Evolutionary conservation across 805 yeast genomes (phyloP).

Genomic region (Cyberlindnera suaveolens): DNA sequence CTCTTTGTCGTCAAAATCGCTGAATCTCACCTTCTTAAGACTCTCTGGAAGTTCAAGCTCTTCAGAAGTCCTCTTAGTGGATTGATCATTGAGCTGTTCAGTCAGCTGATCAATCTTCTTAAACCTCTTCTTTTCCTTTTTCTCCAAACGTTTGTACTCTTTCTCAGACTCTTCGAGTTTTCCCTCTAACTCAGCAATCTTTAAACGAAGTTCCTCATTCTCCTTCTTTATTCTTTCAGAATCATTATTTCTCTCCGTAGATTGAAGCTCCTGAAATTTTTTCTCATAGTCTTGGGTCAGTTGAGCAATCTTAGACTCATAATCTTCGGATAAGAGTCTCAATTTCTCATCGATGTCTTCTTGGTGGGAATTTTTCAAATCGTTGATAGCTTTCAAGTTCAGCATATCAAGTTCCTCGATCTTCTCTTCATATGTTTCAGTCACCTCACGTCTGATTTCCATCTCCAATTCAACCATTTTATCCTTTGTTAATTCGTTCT

Average conservation of each 20-base stretch:
- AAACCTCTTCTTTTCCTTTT: slow-evolving; percentile 12
- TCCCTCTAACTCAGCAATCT: slow-evolving; percentile 1
- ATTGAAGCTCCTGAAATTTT: not conserved
- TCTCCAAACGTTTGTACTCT: slow-evolving; percentile 8
- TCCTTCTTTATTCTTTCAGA: not conserved
- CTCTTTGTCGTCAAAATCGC: slow-evolving; percentile 10
- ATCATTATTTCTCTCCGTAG: not conserved
- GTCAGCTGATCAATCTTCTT: slow-evolving; percentile 11
- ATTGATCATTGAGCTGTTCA: slow-evolving; percentile 1
- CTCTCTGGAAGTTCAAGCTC: slow-evolving; percentile 1
- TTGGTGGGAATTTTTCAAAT: slow-evolving; percentile 25
- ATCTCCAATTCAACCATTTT: slow-evolving; percentile 20
- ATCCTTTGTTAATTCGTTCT: slow-evolving; percentile 19
- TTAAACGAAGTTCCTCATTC: not conserved
- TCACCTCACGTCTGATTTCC: slow-evolving; percentile 25
- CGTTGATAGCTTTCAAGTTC: slow-evolving; percentile 27
- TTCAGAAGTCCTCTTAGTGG: slow-evolving; percentile 16
- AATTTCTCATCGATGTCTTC: slow-evolving; percentile 26
- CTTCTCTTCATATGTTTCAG: slow-evolving; percentile 28
- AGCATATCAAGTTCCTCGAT: slow-evolving; percentile 31
- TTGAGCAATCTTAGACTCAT: slow-evolving; percentile 20
- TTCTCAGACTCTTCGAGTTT: slow-evolving; percentile 7
- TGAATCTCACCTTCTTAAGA: slow-evolving; percentile 10
- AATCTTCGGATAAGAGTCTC: slow-evolving; percentile 26
- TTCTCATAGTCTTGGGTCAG: not conserved